Evolutionary conservation across 2,329 filamentous ascomycete genomes (phyloP), one percentile per base, ranked within the genome.

Genomic region (Chalaropsis ovoidea): DNA sequence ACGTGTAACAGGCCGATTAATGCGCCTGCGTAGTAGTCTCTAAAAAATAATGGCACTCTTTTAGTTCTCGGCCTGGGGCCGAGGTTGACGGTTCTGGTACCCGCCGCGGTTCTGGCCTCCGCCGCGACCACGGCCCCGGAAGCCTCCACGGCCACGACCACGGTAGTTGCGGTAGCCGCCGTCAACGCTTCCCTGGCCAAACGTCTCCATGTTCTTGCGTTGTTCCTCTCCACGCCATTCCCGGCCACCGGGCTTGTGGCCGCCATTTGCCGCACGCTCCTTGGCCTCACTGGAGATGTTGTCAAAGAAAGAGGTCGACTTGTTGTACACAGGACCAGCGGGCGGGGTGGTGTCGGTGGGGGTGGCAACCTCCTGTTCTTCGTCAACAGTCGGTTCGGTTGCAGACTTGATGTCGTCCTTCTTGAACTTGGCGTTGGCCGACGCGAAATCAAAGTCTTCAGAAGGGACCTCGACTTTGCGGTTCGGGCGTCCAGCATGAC

Each of bases 281-380:
- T 89, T 95, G 68, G 89, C 83, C 74, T 99, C 94, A 70, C 90
- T 95, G 0, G 90, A 95, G 69, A 99, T 96, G 75, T 99, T 96
- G 77, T 99, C 94, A 73, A 99, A 99, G 80, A 99, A 99, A 1
- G 90, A 96, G 2, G 79, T 85, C 4, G 86, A 82, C 76, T 91
- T 96, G 79, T 96, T 93, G 77, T 99, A 99, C 0, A 84, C 82
- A n/a, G 54, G 54, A 3, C 17, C 54, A 35, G 27, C 13, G 24
- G 54, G 54, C 15, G 79, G 77, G 6, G 79, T 78, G 1, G 80
- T 75, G 15, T 76, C 73, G 1, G 80, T 68, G 31, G 73, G 64
- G 31, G 58, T 65, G 2, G 77, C 77, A 3, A 89, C 91, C 75
- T 96, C 90, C 47, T 89, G 87, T 58, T 95, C 75, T 15, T 78